Evolutionary conservation across 1,284 basidiomycete genomes (phyloP), one percentile per base, ranked within the genome.

Genomic region (Puccinia horiana): DNA sequence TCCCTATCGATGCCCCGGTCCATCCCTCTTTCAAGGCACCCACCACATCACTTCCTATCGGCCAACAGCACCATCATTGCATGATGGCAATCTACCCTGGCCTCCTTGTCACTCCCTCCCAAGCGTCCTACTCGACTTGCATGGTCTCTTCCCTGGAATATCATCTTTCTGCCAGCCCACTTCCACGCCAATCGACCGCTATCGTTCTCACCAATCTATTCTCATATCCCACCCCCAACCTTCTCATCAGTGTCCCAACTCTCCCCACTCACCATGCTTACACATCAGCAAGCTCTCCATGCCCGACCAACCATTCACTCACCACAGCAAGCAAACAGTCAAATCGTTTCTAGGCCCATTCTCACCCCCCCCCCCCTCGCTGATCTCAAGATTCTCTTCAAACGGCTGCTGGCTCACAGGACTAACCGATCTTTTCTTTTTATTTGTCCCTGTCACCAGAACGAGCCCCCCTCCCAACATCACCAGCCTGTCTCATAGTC

Each of bases 21-120:
- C 18, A 26, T n/a, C 47, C 69, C 44, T 72, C 42, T 47, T 52
- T 49, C 44, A 49, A 72, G 69, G 69, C 69, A 72, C 32, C 44
- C 8, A 8, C 44, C 44, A 29, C 47, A 14, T 29, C 26, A 72
- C 44, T 49, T 52, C 23, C 29, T 52, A 72, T 72, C 47, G 69
- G 49, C 47, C 18, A 32, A 44, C 69, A 52, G 29, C 47, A 12
- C 69, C 26, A 3, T 49, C 69, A 47, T 72, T 72, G 44, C 42
- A 47, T 40, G 69, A 47, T 49, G 44, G 44, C 44, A 52, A 47
- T 72, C 69, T 47, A 72, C 69, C 47, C 26, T 37, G 9, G 35
- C 26, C 47, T 32, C 26, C 5, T n/a, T 49, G n/a, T 49, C 69
- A 72, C 29, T 72, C 69, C 42, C 69, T 42, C 37, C 20, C 37